Percentiles rank a stretch among this genome's conserved stretches.
phyloP scores from a whole-genome alignment of 768 basidiomycete genomes.

The Boletus subparvulus region DNA sequence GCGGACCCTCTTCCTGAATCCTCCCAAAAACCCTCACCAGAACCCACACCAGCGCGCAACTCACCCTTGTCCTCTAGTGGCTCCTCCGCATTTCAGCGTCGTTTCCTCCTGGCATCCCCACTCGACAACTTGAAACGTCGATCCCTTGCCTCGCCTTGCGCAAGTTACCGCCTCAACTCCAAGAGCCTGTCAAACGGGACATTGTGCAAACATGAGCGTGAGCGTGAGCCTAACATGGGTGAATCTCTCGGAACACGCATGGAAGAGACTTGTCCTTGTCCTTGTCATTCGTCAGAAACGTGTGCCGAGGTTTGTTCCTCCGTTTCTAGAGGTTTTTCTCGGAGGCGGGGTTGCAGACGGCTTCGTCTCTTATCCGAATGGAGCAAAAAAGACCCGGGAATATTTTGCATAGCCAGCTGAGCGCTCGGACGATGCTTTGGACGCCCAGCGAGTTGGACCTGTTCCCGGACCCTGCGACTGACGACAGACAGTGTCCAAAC shows the following conservation, averaged over 20 bases:
- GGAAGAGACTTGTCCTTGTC: constrained; percentile 43
- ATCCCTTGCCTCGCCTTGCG: constrained; percentile 77
- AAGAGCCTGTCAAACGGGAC: constrained; percentile 50
- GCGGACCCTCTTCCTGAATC: too few species aligned
- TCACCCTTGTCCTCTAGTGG: constrained; percentile 52
- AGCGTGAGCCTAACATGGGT: not conserved
- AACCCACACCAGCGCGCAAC: constrained; percentile 36
- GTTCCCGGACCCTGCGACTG: constrained; percentile 27
- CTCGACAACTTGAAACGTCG: constrained; percentile 78
- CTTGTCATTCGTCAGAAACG: constrained; percentile 30
- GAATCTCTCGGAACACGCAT: constrained; percentile 38
- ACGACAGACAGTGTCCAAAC: constrained; percentile 37
- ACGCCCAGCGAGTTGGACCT: constrained; percentile 31
- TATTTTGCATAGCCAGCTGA: constrained; percentile 58
- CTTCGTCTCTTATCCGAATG: constrained; percentile 54
- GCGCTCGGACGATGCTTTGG: constrained; percentile 43
- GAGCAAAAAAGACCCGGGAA: constrained; percentile 43
- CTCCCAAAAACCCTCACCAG: too few species aligned
- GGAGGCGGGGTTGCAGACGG: constrained; percentile 58
- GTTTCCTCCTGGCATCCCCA: constrained; percentile 58
- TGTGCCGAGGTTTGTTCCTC: constrained; percentile 9
- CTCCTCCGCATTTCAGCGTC: constrained; percentile 49
- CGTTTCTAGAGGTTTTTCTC: constrained; percentile 47
- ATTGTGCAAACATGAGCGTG: not conserved
- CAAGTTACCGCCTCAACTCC: constrained; percentile 70